Percentiles rank a stretch among this genome's conserved stretches.
Evolutionary conservation across 805 yeast genomes (phyloP).

Genomic region (Candida berthetii): DNA sequence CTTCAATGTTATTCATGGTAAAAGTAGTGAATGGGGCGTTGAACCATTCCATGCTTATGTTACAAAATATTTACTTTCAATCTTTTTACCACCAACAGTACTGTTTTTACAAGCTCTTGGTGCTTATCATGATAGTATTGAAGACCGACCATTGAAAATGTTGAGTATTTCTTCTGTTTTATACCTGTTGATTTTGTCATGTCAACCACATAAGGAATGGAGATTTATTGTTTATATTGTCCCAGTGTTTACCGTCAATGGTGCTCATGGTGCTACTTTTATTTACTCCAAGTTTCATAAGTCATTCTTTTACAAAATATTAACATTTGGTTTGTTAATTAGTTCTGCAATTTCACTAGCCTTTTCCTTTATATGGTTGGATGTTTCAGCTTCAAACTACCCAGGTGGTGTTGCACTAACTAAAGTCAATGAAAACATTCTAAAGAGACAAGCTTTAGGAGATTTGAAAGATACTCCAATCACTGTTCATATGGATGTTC

Average conservation of each 20-base stretch:
- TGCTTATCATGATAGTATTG: conserved; percentile 26
- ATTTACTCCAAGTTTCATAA: conserved; percentile 15
- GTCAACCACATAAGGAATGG: conserved; percentile 94
- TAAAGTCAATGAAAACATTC: conserved; percentile 39
- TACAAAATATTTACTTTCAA: conserved; percentile 30
- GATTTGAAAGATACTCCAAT: conserved; percentile 15
- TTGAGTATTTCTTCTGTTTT: conserved; percentile 44
- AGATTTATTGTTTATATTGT: conserved; percentile 74
- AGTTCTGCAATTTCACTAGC: conserved; percentile 27
- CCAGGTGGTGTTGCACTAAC: conserved; percentile 82
- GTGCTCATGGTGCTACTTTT: conserved; percentile 52
- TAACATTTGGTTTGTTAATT: conserved; percentile 13
- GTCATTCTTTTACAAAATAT: conserved; percentile 9
- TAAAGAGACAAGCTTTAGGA: conserved; percentile 7
- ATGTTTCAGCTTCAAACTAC: conserved; percentile 68
- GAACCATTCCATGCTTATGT: conserved; percentile 74
- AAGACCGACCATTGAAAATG: conserved; percentile 30
- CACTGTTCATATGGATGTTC: conserved; percentile 68
- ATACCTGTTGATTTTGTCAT: conserved; percentile 60
- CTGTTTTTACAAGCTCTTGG: conserved; percentile 33
- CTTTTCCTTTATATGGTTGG: conserved; percentile 45
- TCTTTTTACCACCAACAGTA: conserved; percentile 41
- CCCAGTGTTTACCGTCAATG: conserved; percentile 61
- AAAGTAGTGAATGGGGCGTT: conserved; percentile 76
- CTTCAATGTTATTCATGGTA: conserved; percentile 73